Evolutionary conservation across 2,329 filamentous ascomycete species (phyloP).

Genomic region (Arthroderma sp.): DNA sequence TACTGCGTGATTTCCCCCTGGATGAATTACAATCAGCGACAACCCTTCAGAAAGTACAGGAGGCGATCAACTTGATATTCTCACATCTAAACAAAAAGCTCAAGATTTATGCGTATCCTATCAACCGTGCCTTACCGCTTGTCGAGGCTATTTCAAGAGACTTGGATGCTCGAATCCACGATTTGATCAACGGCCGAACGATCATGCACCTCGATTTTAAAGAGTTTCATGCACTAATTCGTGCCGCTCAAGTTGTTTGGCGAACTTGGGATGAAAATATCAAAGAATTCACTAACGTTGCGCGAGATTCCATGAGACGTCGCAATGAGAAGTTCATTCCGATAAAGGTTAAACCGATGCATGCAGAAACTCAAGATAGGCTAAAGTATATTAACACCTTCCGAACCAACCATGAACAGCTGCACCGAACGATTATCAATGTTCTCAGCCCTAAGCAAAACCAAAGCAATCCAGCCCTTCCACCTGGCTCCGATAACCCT

Average conservation of each 20-base stretch:
- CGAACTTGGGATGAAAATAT: slow-evolving; percentile 87
- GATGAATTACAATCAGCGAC: slow-evolving; percentile 90
- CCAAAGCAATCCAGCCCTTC: slow-evolving; percentile 36
- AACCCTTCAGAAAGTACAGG: slow-evolving; percentile 73
- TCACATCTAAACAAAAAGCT: slow-evolving; percentile 94
- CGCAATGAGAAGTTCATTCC: slow-evolving; percentile 97
- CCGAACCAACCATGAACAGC: slow-evolving; percentile 90
- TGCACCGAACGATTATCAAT: slow-evolving; percentile 90
- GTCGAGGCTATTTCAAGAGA: slow-evolving; percentile 95
- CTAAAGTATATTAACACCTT: slow-evolving; percentile 92
- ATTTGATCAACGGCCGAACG: slow-evolving; percentile 69
- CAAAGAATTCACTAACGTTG: slow-evolving; percentile 96
- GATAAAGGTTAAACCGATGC: slow-evolving; percentile 84
- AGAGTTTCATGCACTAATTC: slow-evolving; percentile 80
- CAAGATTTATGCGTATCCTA: slow-evolving; percentile 88
- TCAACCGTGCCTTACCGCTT: slow-evolving; percentile 78
- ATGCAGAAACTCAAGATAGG: slow-evolving; percentile 77
- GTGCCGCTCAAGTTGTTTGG: slow-evolving; percentile 73
- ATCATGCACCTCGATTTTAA: slow-evolving; percentile 85
- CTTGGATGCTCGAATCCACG: slow-evolving; percentile 73
- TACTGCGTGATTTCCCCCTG: slow-evolving; percentile 95
- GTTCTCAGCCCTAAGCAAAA: slow-evolving; percentile 70
- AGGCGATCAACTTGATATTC: slow-evolving; percentile 83
- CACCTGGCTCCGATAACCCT: slow-evolving; percentile 41
- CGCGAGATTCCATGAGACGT: slow-evolving; percentile 82